Conservation (phyloP, 2,329 filamentous ascomycete species). For the Trichoderma sp. region DNA sequence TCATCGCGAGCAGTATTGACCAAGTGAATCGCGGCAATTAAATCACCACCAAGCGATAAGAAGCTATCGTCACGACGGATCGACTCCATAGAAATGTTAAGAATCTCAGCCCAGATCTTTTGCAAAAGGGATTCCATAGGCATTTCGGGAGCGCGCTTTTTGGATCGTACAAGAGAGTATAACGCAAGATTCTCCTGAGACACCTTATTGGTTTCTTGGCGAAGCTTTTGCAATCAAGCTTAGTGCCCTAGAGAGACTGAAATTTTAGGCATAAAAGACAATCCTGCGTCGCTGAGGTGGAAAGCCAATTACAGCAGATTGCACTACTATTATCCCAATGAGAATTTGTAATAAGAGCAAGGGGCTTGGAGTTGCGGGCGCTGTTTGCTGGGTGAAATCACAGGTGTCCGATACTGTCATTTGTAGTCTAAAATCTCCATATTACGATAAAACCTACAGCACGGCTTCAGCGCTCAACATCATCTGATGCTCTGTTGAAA, state of each 20-base stretch:
- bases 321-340: too few species aligned
- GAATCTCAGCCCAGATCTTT: conserved; percentile 27
- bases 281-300: not conserved
- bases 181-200: conserved; percentile 20
- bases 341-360: too few species aligned
- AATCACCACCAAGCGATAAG: conserved; percentile 31
- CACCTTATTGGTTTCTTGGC: not conserved
- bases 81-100: conserved; percentile 11
- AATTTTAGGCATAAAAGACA: not conserved
- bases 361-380: too few species aligned
- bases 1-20: not conserved
- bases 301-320: too few species aligned
- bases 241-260: not conserved
- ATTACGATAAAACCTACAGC: too few species aligned
- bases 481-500: not conserved
- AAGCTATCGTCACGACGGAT: conserved; percentile 30
- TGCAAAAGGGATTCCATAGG: conserved; percentile 28
- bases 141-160: conserved; percentile 26
- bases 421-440: too few species aligned
- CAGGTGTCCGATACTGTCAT: not conserved
- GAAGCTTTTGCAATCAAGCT: conserved; percentile 25
- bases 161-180: conserved; percentile 33
- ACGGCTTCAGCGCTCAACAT: not conserved
- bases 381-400: too few species aligned
- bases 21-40: conserved; percentile 31